A percentile compares a stretch with the other conserved stretches of the same genome.
phyloP scores from a whole-genome alignment of 2,329 filamentous ascomycete species.

The Xylaria sp. region DNA sequence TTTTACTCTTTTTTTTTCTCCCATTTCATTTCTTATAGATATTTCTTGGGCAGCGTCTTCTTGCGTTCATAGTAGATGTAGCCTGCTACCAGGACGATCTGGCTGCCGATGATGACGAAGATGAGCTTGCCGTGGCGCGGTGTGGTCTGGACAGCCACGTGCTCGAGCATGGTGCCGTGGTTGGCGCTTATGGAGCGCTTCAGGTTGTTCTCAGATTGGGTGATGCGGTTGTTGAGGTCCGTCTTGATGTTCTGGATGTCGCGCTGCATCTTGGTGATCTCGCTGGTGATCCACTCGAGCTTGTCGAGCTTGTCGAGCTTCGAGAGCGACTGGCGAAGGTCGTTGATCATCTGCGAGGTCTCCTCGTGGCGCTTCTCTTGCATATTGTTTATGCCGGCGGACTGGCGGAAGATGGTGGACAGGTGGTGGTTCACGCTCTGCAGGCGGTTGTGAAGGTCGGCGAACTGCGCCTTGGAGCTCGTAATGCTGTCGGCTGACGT shows the following conservation, averaged over 20 bases:
- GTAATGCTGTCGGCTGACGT: conserved; percentile 59
- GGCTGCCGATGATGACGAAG: conserved; percentile 77
- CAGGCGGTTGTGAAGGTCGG: conserved; percentile 85
- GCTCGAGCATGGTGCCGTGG: conserved; percentile 60
- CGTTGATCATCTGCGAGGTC: conserved; percentile 59
- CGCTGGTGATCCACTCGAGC: conserved; percentile 57
- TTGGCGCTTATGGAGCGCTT: conserved; percentile 64
- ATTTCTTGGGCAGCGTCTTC: conserved; percentile 89
- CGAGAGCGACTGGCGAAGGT: conserved; percentile 58
- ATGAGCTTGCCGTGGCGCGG: conserved; percentile 68
- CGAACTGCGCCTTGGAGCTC: conserved; percentile 73
- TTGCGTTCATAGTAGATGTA: conserved; percentile 86
- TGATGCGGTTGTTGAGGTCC: conserved; percentile 63
- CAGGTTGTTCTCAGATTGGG: conserved; percentile 63
- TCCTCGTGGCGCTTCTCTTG: conserved; percentile 69
- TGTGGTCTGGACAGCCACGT: conserved; percentile 59
- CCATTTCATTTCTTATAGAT: conserved; percentile 64
- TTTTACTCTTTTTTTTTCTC: neutral
- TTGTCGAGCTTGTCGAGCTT: conserved; percentile 60
- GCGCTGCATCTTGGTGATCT: conserved; percentile 65
- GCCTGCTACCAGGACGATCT: conserved; percentile 73
- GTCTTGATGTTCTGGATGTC: conserved; percentile 68
- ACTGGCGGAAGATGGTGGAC: conserved; percentile 68
- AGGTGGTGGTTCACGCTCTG: conserved; percentile 78
- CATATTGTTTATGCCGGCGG: conserved; percentile 62